A percentile compares a stretch with the other conserved stretches of the same genome.
phyloP scores from a whole-genome alignment of 345 rosid genomes.

The Gossypioides kirkii region DNA sequence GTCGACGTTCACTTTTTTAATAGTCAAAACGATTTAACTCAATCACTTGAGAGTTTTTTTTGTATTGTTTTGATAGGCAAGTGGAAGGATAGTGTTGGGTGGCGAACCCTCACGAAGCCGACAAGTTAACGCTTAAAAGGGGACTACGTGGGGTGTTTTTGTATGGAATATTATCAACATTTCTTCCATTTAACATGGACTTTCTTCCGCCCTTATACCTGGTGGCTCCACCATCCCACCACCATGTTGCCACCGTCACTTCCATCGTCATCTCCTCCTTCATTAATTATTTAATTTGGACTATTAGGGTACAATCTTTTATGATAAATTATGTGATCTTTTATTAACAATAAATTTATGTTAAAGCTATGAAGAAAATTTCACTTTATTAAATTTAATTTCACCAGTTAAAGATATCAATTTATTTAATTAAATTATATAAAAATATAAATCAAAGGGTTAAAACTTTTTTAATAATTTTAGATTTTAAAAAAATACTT shows the following conservation, averaged over 20 bases:
- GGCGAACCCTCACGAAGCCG: conserved; percentile 32
- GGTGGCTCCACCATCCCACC: conserved; percentile 28
- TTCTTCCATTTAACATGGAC: conserved; percentile 17
- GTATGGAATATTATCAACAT: conserved; percentile 27
- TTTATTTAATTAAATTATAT: too few species aligned
- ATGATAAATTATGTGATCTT: background rate
- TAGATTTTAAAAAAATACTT: too few species aligned
- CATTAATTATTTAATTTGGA: background rate
- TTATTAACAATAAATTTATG: background rate
- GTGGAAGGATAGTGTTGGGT: conserved; percentile 14
- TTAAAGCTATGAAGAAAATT: too few species aligned
- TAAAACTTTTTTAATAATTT: too few species aligned
- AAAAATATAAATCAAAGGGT: too few species aligned
- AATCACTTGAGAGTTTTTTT: background rate
- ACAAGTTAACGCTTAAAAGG: conserved; percentile 41
- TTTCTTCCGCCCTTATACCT: conserved; percentile 2
- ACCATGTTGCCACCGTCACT: conserved; percentile 9
- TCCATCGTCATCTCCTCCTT: background rate
- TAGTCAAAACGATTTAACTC: conserved; percentile 24
- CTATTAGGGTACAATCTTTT: background rate
- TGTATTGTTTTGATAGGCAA: conserved; percentile 1
- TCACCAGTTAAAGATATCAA: too few species aligned
- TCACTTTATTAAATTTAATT: too few species aligned
- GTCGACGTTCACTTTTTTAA: conserved; percentile 9
- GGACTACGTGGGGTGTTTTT: conserved; percentile 21